Base-by-base conservation (phyloP, 2,329 filamentous ascomycete genomes). In the Xylaria sp. region DNA sequence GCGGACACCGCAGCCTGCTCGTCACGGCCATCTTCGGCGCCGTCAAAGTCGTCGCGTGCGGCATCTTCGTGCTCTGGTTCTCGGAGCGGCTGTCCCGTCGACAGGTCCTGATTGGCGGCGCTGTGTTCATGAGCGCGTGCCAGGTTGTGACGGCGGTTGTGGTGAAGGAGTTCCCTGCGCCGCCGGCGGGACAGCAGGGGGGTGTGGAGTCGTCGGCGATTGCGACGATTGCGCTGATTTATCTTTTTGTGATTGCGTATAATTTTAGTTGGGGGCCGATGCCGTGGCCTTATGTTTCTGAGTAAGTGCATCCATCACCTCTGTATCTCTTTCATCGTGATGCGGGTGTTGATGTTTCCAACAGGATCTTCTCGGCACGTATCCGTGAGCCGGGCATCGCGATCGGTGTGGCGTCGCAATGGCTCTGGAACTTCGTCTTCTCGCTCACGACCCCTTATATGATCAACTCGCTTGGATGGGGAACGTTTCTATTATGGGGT, bases 1-100 rank as follows among this genome's bases (percentile, higher is more conserved):
- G 52, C 18, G 76, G 74, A 0, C 73, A 78, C 50, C 71, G 73
- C 42, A 75, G 75, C 49, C 72, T 83, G 4, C 68, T 83, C 0
- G 67, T 83, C 6, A 82, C 79, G 0, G 80, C 78, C 2, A 78
- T 83, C 57, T 83, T 83, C 63, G 80, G 80, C 10, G 78, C 77
- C 2, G 72, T 83, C 60, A 83, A 83, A 65, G 79, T 83, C 11
- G 66, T 74, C 3, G 78, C 79, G 9, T 83, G 80, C 58, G 71
- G 76, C 0, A 58, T 75, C 16, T 83, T 83, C 56, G 77, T 83
- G n/a, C 61, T 81, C n/a, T 78, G 80, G 60, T 72, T 83, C 47
- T 77, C 80, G 0, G 81, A 83, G 59, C 75, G 77, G 0, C 71
- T 79, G 55, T 76, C 76, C 4, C 73, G 78, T 11, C 72, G 76